Percentiles rank a stretch among this genome's conserved stretches.
Conservation (phyloP, 495 filamentous ascomycete species). For the Viridothelium virens region DNA sequence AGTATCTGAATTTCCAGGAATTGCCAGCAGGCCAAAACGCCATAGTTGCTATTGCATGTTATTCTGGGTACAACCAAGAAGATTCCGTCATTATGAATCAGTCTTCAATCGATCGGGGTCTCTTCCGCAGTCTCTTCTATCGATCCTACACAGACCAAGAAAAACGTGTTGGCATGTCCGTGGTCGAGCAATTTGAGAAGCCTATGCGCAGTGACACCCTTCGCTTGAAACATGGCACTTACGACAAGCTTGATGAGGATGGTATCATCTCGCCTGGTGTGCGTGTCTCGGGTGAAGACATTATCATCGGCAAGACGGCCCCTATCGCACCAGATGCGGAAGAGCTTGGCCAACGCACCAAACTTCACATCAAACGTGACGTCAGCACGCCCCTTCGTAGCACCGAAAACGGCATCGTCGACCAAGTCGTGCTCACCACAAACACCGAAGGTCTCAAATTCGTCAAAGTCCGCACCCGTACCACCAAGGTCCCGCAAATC, state of each 20-base stretch:
- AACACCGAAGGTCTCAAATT: slow-evolving; percentile 85
- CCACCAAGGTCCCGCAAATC: slow-evolving; percentile 96
- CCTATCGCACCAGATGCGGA: slow-evolving; percentile 86
- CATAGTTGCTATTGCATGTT: slow-evolving; percentile 93
- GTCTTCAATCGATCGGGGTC: slow-evolving; percentile 89
- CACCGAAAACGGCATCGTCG: slow-evolving; percentile 93
- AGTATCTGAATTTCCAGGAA: slow-evolving; percentile 95
- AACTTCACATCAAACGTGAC: slow-evolving; percentile 83
- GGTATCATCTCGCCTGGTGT: slow-evolving; percentile 88
- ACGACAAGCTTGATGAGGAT: slow-evolving; percentile 95
- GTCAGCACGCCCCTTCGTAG: slow-evolving; percentile 89
- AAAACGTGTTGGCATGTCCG: slow-evolving; percentile 82
- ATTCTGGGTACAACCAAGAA: slow-evolving; percentile 99
- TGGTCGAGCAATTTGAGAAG: slow-evolving; percentile 91
- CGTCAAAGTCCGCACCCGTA: slow-evolving; percentile 93
- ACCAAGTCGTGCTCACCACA: slow-evolving; percentile 85
- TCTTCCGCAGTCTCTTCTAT: slow-evolving; percentile 98
- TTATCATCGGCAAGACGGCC: slow-evolving; percentile 98
- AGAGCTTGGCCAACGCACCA: slow-evolving; percentile 86
- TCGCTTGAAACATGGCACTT: slow-evolving; percentile 87
- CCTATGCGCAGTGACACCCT: slow-evolving; percentile 80
- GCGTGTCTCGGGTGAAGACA: slow-evolving; percentile 92
- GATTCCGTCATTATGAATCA: slow-evolving; percentile 99
- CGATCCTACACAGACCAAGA: slow-evolving; percentile 92
- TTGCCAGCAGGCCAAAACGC: slow-evolving; percentile 96